phyloP scores from a whole-genome alignment of 108 stramenopile genomes.

The Stephanodiscus minutulus region DNA sequence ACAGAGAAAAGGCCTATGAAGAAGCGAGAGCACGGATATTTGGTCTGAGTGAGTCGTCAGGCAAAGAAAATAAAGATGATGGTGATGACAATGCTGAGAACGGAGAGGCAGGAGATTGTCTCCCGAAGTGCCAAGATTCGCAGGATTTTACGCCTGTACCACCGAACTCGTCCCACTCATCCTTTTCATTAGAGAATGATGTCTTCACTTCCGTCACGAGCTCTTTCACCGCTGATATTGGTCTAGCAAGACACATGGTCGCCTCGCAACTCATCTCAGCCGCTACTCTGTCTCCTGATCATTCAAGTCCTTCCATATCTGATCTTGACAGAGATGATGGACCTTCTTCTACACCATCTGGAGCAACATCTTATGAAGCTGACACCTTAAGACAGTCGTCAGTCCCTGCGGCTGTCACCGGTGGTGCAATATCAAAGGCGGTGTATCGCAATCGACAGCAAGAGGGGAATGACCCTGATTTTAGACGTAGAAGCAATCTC shows the following conservation, averaged over 20 bases:
- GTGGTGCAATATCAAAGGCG: slow-evolving; percentile 55
- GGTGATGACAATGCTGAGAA: slow-evolving; percentile 5
- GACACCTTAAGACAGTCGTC: slow-evolving; percentile 4
- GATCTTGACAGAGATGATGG: slow-evolving; percentile 2
- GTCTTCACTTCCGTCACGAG: not conserved
- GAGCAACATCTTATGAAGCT: slow-evolving; percentile 1
- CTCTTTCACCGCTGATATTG: slow-evolving; percentile 1
- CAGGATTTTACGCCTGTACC: slow-evolving; percentile 13
- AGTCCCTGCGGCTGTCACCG: slow-evolving; percentile 22
- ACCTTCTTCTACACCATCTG: slow-evolving; percentile 5
- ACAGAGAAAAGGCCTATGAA: slow-evolving; percentile 90
- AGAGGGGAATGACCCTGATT: slow-evolving; percentile 87
- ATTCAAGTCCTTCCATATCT: slow-evolving; percentile 6
- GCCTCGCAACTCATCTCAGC: slow-evolving; percentile 10
- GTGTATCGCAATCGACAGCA: slow-evolving; percentile 81
- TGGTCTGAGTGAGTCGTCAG: slow-evolving; percentile 35
- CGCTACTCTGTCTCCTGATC: not conserved
- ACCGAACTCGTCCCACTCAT: slow-evolving; percentile 15
- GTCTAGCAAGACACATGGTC: not conserved
- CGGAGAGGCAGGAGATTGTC: not conserved
- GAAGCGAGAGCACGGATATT: slow-evolving; percentile 93
- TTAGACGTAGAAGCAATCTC: slow-evolving; percentile 61
- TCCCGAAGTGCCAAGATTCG: slow-evolving; percentile 9
- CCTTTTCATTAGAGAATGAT: slow-evolving; percentile 18
- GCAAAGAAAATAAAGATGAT: slow-evolving; percentile 17